Conservation (phyloP, 2,329 filamentous ascomycete genomes). For the Sordariomycetes sp. region DNA sequence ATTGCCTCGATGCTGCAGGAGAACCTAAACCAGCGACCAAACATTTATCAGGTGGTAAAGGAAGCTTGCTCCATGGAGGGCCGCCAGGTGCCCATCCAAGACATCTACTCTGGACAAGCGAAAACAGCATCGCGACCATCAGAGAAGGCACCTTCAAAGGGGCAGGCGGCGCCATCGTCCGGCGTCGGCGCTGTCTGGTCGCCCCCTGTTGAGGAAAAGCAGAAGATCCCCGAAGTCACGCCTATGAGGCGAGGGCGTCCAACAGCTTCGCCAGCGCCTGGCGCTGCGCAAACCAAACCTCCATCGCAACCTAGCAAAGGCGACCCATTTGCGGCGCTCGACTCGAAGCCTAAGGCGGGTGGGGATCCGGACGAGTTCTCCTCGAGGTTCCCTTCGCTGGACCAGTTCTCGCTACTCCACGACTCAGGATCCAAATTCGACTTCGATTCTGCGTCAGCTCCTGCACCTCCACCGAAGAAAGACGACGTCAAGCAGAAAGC, state of each 20-base stretch:
- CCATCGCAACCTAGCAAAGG: slow-evolving; percentile 59
- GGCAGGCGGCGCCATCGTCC: slow-evolving; percentile 46
- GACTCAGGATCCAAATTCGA: slow-evolving; percentile 79
- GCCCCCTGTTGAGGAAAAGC: slow-evolving; percentile 60
- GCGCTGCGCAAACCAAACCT: slow-evolving; percentile 47
- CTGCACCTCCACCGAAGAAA: slow-evolving; percentile 35
- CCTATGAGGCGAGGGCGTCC: slow-evolving; percentile 85
- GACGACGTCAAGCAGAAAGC: slow-evolving; percentile 51
- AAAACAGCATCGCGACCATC: slow-evolving; percentile 50
- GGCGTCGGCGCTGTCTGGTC: slow-evolving; percentile 80
- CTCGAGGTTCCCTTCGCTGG: slow-evolving; percentile 76
- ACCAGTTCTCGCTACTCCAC: slow-evolving; percentile 86
- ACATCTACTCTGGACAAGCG: slow-evolving; percentile 64
- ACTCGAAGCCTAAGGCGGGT: slow-evolving; percentile 45
- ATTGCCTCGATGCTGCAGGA: slow-evolving; percentile 91
- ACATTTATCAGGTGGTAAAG: slow-evolving; percentile 85
- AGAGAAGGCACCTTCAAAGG: slow-evolving; percentile 42
- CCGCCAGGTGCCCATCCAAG: slow-evolving; percentile 75
- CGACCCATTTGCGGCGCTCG: slow-evolving; percentile 87
- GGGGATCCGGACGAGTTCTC: slow-evolving; percentile 70
- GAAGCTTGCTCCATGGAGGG: slow-evolving; percentile 87
- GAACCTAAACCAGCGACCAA: slow-evolving; percentile 68
- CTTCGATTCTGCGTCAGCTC: slow-evolving; percentile 53
- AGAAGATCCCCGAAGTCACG: slow-evolving; percentile 75
- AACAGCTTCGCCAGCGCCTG: slow-evolving; percentile 24